Evolutionary conservation across 2,329 filamentous ascomycete genomes (phyloP).

Genomic region (Aspergillus arachidicola): DNA sequence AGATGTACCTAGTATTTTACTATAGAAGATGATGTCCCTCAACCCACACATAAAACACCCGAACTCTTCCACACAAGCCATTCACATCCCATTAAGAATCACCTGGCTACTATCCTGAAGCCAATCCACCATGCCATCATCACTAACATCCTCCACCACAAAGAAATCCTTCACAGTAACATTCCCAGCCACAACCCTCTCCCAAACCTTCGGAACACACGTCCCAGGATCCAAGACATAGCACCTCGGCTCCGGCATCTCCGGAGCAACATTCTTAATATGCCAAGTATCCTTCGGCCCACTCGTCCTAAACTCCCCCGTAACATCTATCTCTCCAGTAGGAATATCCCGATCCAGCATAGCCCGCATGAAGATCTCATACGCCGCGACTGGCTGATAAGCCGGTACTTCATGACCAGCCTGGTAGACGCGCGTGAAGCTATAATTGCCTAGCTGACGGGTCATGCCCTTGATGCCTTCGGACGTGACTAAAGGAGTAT

Average conservation of each 20-base stretch:
- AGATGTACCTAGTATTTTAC: too few relatives aligned
- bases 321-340: slow-evolving; percentile 48
- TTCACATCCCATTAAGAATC: not conserved
- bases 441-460: slow-evolving; percentile 52
- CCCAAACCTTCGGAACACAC: slow-evolving; percentile 51
- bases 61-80: not conserved
- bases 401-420: slow-evolving; percentile 54
- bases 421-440: slow-evolving; percentile 52
- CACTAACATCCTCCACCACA: slow-evolving; percentile 35
- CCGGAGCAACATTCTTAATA: slow-evolving; percentile 50
- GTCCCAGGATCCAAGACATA: slow-evolving; percentile 44
- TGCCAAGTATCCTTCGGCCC: slow-evolving; percentile 45
- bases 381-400: slow-evolving; percentile 59
- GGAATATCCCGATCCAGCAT: slow-evolving; percentile 56
- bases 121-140: not conserved
- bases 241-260: slow-evolving; percentile 45
- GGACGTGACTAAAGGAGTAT: slow-evolving; percentile 44
- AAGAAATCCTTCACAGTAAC: slow-evolving; percentile 52
- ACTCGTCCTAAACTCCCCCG: slow-evolving; percentile 33
- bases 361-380: slow-evolving; percentile 57
- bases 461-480: slow-evolving; percentile 50
- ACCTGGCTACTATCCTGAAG: not conserved
- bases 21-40: too few relatives aligned
- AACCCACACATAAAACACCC: too few relatives aligned
- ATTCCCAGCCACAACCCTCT: slow-evolving; percentile 45